A percentile compares a stretch with the other conserved stretches of the same genome.
Conservation (phyloP, 108 stramenopile species). For the Phaeodactylum tricornutum region DNA sequence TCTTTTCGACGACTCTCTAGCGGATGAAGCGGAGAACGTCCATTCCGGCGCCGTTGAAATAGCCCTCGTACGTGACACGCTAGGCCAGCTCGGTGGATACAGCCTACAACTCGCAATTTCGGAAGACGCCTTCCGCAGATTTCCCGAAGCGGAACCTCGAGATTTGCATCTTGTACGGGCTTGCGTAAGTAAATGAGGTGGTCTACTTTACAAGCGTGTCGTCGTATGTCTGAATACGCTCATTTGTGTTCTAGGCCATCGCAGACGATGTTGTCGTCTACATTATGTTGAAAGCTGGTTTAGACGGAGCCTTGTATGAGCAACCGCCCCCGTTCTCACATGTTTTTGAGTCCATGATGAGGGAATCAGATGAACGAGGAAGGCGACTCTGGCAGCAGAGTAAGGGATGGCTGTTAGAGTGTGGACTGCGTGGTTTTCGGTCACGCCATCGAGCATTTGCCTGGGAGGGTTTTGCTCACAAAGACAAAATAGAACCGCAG, state of each 20-base stretch:
- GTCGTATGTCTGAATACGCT: conserved; percentile 5
- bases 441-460: no score
- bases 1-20: conserved; percentile 36
- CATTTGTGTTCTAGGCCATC: conserved; percentile 5
- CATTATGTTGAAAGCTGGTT: conserved; percentile 30
- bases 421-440: no score
- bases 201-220: background rate
- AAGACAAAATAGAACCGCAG: conserved; percentile 12
- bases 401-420: no score
- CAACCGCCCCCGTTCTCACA: no score
- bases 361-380: no score
- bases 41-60: background rate
- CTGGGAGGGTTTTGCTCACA: no score
- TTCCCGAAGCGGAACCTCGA: conserved; percentile 17
- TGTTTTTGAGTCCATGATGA: no score
- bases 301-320: conserved; percentile 41
- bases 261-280: conserved; percentile 40
- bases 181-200: conserved; percentile 2
- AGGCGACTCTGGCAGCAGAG: no score
- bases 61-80: conserved; percentile 25
- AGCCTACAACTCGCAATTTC: conserved; percentile 22
- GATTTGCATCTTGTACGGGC: conserved; percentile 25
- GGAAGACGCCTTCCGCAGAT: conserved; percentile 20
- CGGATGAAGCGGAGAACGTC: conserved; percentile 1
- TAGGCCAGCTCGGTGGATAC: conserved; percentile 25